phyloP scores from a whole-genome alignment of 371 early-diverging fungal genomes.

The Chytridiales sp. region DNA sequence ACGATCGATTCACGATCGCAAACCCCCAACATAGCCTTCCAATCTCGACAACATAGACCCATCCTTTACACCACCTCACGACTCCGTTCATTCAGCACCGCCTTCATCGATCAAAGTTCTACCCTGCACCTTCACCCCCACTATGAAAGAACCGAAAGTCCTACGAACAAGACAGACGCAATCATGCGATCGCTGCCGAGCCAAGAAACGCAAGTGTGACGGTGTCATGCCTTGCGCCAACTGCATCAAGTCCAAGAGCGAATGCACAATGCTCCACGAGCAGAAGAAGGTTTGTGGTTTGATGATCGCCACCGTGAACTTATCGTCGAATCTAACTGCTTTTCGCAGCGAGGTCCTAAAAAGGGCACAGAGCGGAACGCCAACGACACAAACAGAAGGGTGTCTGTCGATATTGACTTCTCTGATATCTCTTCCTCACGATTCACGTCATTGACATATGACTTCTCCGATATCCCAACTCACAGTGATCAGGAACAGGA shows the following conservation, averaged over 20 bases:
- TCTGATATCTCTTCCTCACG: not conserved
- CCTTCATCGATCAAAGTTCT: too few species aligned
- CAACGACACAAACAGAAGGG: not conserved
- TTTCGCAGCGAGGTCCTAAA: conserved; percentile 46
- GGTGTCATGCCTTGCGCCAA: conserved; percentile 24
- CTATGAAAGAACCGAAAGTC: too few species aligned
- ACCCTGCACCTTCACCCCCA: too few species aligned
- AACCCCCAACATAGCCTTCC: too few species aligned
- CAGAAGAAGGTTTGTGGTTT: too few species aligned
- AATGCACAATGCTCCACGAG: conserved; percentile 42
- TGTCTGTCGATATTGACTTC: not conserved
- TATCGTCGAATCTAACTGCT: too few species aligned
- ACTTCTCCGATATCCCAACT: not conserved
- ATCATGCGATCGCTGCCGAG: not conserved
- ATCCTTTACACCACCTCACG: too few species aligned
- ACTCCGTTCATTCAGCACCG: too few species aligned
- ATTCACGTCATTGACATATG: not conserved
- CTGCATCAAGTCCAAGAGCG: conserved; percentile 32
- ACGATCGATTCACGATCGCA: too few species aligned
- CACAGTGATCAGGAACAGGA: not conserved
- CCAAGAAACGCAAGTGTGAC: conserved; percentile 18
- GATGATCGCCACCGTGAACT: too few species aligned
- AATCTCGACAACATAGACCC: too few species aligned
- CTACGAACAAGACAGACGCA: too few species aligned
- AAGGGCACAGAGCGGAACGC: not conserved